phyloP scores from a whole-genome alignment of 1,139 yeast genomes.

The Yamadazyma atlantica region DNA sequence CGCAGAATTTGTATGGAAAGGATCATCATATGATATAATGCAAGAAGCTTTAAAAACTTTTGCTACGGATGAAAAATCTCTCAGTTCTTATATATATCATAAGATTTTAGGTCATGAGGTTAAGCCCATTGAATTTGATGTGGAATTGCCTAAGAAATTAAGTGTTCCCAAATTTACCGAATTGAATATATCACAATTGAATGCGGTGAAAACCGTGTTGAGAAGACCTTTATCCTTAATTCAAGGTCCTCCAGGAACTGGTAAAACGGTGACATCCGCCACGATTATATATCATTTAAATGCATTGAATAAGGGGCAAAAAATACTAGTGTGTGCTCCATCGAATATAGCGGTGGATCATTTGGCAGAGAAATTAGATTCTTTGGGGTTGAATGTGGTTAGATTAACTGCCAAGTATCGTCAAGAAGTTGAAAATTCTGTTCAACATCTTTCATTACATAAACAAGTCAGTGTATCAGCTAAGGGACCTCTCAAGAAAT shows the following conservation, averaged over 20 bases:
- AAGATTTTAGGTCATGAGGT: conserved; percentile 82
- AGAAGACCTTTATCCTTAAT: conserved; percentile 78
- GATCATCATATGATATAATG: conserved; percentile 80
- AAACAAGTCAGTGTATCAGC: conserved; percentile 46
- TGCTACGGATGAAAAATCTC: conserved; percentile 71
- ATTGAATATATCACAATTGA: conserved; percentile 74
- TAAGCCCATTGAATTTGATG: conserved; percentile 59
- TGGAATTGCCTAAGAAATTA: conserved; percentile 57
- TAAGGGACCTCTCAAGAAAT: conserved; percentile 56
- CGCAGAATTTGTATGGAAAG: conserved; percentile 90
- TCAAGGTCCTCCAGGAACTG: conserved; percentile 99
- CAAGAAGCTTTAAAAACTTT: conserved; percentile 71
- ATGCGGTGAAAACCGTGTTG: conserved; percentile 73
- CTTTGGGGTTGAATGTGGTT: conserved; percentile 71
- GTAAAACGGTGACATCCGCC: conserved; percentile 93
- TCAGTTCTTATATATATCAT: conserved; percentile 76
- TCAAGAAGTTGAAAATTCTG: conserved; percentile 75
- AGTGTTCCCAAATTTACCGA: conserved; percentile 68
- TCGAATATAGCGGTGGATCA: conserved; percentile 96
- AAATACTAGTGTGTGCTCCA: conserved; percentile 88
- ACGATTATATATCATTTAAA: conserved; percentile 80
- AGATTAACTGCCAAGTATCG: conserved; percentile 74
- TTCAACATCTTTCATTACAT: conserved; percentile 54
- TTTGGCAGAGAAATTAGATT: conserved; percentile 68
- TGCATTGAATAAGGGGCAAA: conserved; percentile 48